Percentiles rank a stretch among this genome's conserved stretches.
Conservation (phyloP, 352 stramenopile genomes). For the Phytopythium cucurbitacearum region DNA sequence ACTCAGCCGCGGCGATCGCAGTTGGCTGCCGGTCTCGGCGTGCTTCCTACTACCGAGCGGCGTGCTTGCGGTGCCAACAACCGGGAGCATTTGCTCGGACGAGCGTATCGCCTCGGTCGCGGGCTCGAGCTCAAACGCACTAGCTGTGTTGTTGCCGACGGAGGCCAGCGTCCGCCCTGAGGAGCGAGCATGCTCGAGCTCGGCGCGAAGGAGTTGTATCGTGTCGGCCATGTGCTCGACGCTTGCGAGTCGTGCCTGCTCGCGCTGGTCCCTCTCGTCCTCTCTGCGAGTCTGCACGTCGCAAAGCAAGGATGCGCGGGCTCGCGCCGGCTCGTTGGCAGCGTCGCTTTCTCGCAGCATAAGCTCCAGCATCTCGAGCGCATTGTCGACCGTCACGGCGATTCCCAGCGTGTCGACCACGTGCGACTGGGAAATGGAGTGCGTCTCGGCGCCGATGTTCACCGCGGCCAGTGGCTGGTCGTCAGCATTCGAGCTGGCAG, state of each 20-base stretch:
- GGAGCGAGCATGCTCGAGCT: slow-evolving; percentile 8
- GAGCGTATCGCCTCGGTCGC: too few relatives aligned
- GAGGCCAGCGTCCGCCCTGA: too few relatives aligned
- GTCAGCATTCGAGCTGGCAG: neutral
- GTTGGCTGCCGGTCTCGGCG: neutral
- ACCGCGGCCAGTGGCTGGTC: neutral
- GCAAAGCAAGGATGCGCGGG: slow-evolving; percentile 10
- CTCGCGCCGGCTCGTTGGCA: slow-evolving; percentile 11
- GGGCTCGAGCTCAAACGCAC: too few relatives aligned
- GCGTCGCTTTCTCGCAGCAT: slow-evolving; percentile 16
- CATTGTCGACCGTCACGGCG: slow-evolving; percentile 10
- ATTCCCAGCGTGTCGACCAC: neutral
- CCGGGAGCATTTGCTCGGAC: neutral
- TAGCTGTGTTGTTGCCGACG: too few relatives aligned
- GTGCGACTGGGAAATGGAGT: neutral
- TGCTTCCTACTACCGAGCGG: neutral
- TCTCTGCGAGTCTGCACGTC: slow-evolving; percentile 8
- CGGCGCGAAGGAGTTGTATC: slow-evolving; percentile 19
- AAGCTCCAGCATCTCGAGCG: slow-evolving; percentile 19
- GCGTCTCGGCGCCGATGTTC: neutral
- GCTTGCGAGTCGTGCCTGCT: slow-evolving; percentile 16
- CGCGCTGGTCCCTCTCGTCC: slow-evolving; percentile 12
- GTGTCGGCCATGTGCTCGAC: slow-evolving; percentile 25
- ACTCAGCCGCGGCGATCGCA: slow-evolving; percentile 12
- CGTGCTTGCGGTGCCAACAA: neutral